A percentile compares a stretch with the other conserved stretches of the same genome.
Conservation (phyloP, 2,329 filamentous ascomycete genomes). For the Diplodia mutila region DNA sequence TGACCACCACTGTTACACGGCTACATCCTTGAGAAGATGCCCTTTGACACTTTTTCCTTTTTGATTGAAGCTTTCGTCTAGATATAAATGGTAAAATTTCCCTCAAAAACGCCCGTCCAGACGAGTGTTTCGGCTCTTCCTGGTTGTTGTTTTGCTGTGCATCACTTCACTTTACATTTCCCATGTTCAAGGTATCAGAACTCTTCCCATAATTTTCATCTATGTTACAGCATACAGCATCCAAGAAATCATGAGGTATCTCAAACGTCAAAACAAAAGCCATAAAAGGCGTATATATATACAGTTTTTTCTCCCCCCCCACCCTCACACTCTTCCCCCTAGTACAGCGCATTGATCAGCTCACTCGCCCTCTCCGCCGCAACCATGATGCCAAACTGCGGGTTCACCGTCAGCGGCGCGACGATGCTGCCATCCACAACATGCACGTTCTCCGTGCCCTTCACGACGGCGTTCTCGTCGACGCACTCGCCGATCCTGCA, state of each 20-base stretch:
- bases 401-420: conserved; percentile 57
- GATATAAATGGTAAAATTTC: too few relatives aligned
- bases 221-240: not conserved
- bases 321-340: too few relatives aligned
- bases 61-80: too few relatives aligned
- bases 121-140: not conserved
- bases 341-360: conserved; percentile 46
- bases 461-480: conserved; percentile 51
- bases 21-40: too few relatives aligned
- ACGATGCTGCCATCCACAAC: conserved; percentile 58
- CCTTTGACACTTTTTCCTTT: too few relatives aligned
- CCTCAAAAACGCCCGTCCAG: too few relatives aligned
- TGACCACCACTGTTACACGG: too few relatives aligned
- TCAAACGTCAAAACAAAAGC: not conserved
- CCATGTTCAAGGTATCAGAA: not conserved
- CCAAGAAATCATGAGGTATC: not conserved
- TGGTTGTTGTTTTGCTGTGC: too few relatives aligned
- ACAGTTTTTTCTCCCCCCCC: not conserved
- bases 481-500: conserved; percentile 58
- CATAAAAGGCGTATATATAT: not conserved
- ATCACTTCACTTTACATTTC: not conserved
- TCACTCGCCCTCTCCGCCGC: conserved; percentile 57
- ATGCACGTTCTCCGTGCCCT: conserved; percentile 55
- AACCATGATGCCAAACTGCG: conserved; percentile 60
- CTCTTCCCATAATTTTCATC: not conserved